Evolutionary conservation across 2,329 filamentous ascomycete genomes (phyloP).

Genomic region (Xylaria sp.): DNA sequence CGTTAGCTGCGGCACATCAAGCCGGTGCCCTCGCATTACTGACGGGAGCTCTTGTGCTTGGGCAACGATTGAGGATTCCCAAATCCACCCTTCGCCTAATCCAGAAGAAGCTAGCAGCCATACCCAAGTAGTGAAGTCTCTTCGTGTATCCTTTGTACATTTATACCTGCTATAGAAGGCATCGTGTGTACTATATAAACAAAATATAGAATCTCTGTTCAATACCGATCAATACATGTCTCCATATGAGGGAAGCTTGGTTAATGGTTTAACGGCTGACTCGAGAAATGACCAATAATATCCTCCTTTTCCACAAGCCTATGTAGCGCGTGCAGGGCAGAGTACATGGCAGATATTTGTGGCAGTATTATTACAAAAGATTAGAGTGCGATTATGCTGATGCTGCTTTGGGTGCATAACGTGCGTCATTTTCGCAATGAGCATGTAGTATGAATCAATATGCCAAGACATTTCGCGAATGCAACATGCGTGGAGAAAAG

Average conservation of each 20-base stretch:
- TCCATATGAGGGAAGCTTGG: background rate
- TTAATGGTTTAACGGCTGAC: too few species aligned
- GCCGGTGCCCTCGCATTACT: slow-evolving; percentile 88
- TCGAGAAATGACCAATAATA: background rate
- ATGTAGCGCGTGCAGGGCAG: background rate
- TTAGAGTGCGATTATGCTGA: too few species aligned
- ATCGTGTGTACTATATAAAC: slow-evolving; percentile 42
- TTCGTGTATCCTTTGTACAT: slow-evolving; percentile 5
- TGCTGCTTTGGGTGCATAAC: too few species aligned
- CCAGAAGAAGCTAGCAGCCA: slow-evolving; percentile 58
- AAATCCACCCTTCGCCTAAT: slow-evolving; percentile 71
- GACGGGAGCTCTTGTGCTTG: slow-evolving; percentile 82
- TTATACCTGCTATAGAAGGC: slow-evolving; percentile 15
- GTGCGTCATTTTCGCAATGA: too few species aligned
- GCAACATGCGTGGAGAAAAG: background rate
- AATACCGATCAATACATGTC: slow-evolving; percentile 17
- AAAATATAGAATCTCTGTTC: slow-evolving; percentile 37
- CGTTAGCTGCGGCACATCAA: slow-evolving; percentile 90
- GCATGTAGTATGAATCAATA: background rate
- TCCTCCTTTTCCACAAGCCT: background rate
- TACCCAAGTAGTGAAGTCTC: slow-evolving; percentile 36
- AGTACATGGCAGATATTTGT: background rate
- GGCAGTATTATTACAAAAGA: background rate
- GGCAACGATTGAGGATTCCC: slow-evolving; percentile 80
- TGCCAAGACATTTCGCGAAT: background rate